phyloP scores from a whole-genome alignment of 2,329 filamentous ascomycete genomes.

The Penicillium sp. region DNA sequence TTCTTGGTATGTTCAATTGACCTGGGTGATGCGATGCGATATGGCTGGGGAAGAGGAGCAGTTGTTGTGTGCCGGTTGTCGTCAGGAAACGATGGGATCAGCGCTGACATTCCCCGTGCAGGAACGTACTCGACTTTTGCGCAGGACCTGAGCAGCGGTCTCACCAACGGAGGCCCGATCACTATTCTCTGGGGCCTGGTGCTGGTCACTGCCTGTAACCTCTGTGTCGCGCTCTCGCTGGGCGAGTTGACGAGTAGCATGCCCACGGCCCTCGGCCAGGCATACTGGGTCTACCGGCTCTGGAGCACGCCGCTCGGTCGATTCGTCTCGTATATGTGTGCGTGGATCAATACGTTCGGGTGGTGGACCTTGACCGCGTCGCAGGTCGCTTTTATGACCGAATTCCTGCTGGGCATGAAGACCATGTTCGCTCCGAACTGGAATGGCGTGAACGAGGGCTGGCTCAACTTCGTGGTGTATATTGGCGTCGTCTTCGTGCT shows the following conservation, averaged over 20 bases:
- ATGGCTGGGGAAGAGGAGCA: too few relatives aligned
- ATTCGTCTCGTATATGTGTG: constrained; percentile 56
- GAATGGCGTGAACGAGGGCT: constrained; percentile 47
- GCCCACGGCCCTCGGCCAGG: constrained; percentile 60
- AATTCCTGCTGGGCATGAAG: constrained; percentile 58
- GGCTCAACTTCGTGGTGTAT: constrained; percentile 57
- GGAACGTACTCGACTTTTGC: constrained; percentile 59
- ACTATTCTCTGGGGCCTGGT: constrained; percentile 56
- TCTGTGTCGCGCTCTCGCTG: constrained; percentile 55
- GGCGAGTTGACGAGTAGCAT: constrained; percentile 58
- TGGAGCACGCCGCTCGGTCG: constrained; percentile 44
- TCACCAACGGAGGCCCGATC: constrained; percentile 55
- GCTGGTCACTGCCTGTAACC: constrained; percentile 53
- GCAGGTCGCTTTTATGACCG: constrained; percentile 57
- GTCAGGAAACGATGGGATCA: background rate
- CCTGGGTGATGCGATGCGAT: too few relatives aligned
- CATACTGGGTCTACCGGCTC: constrained; percentile 55
- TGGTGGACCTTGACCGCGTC: constrained; percentile 59
- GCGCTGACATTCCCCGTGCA: constrained; percentile 3
- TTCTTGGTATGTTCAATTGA: constrained; percentile 48
- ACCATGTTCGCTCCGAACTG: constrained; percentile 52
- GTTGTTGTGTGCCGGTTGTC: too few relatives aligned
- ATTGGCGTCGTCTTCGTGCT: constrained; percentile 50
- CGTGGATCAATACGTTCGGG: constrained; percentile 60
- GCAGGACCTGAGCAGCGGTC: constrained; percentile 51